Base-by-base conservation (phyloP, 441 rosid species). In the Croton laevigatus region DNA sequence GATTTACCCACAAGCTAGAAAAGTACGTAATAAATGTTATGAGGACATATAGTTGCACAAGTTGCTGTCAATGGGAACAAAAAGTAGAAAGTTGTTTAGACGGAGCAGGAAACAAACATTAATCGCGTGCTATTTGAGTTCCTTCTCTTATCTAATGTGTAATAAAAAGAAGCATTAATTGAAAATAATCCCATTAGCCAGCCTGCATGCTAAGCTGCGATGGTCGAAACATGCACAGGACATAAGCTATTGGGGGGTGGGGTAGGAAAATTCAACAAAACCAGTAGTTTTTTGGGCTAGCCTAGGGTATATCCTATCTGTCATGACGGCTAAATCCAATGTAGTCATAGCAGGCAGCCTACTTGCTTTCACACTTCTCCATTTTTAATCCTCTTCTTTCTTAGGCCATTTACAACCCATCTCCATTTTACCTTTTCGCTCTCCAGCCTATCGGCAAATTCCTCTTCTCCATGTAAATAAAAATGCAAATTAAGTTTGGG, bases 61-160 rank as follows among this genome's bases (percentile, higher is more conserved):
- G n/a, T n/a, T n/a, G n/a, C n/a, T n/a, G n/a, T 52, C 22, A 52
- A 0, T 11, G 45, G 37, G 52, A 66, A 34, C 66, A 65, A 68
- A 68, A 73, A 70, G 76, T 59, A 46, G 71, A 73, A 69, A 44
- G 71, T 34, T 69, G 66, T 62, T 71, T 62, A 34, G 22, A 72
- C 57, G 53, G 67, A 37, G 60, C 16, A 53, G 60, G 65, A 76
- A 77, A 27, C 32, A 27, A 27, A 27, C 32, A 27, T 27, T 40
- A 9, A 40, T 40, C 44, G 44, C 44, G 0, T 20, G 20, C 20
- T 22, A 52, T 52, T 52, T 52, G 23, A 52, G 57, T 17, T 17
- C 57, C 57, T 52, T 52, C 57, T 52, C 57, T 52, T 52, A 10
- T 52, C 57, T 0, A 52, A 3, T 52, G 57, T 52, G 57, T 6